Evolutionary conservation across 1,284 basidiomycete species (phyloP).

Genomic region (Marasmius oreades): DNA sequence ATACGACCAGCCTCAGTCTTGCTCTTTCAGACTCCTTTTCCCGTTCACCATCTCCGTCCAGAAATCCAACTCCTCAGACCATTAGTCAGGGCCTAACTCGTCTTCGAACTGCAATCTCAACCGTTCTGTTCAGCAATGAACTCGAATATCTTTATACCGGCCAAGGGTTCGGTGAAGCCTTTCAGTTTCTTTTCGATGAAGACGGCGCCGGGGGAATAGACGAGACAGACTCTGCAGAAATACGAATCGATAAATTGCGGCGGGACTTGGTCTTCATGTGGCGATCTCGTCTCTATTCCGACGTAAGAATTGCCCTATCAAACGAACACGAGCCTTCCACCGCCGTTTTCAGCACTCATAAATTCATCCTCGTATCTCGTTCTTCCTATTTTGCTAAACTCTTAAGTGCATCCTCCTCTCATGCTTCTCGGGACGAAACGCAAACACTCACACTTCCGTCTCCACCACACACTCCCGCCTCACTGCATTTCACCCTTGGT

Average conservation of each 20-base stretch:
- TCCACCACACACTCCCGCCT: slow-evolving; percentile 93
- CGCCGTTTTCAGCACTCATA: slow-evolving; percentile 87
- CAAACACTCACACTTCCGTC: slow-evolving; percentile 74
- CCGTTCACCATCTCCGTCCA: slow-evolving; percentile 34
- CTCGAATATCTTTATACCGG: slow-evolving; percentile 89
- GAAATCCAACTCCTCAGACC: slow-evolving; percentile 33
- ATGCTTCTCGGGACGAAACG: slow-evolving; percentile 34
- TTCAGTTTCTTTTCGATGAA: slow-evolving; percentile 85
- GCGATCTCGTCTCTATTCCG: slow-evolving; percentile 89
- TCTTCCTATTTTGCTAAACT: slow-evolving; percentile 84
- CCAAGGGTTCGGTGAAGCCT: slow-evolving; percentile 83
- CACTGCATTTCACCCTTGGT: slow-evolving; percentile 92
- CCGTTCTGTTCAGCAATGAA: slow-evolving; percentile 78
- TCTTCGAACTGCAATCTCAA: slow-evolving; percentile 66
- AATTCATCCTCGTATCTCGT: slow-evolving; percentile 88
- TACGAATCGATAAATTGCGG: slow-evolving; percentile 81
- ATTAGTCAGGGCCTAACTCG: slow-evolving; percentile 42
- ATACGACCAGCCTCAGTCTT: slow-evolving; percentile 46
- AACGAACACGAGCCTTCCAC: slow-evolving; percentile 65
- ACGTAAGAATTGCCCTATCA: slow-evolving; percentile 77
- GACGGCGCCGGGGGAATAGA: slow-evolving; percentile 41
- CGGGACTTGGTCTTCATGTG: slow-evolving; percentile 96
- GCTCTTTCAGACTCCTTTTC: slow-evolving; percentile 48
- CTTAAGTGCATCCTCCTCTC: slow-evolving; percentile 54
- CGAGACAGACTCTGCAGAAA: slow-evolving; percentile 58